Evolutionary conservation across 2,329 filamentous ascomycete genomes (phyloP).

Genomic region (Xylaria sp.): DNA sequence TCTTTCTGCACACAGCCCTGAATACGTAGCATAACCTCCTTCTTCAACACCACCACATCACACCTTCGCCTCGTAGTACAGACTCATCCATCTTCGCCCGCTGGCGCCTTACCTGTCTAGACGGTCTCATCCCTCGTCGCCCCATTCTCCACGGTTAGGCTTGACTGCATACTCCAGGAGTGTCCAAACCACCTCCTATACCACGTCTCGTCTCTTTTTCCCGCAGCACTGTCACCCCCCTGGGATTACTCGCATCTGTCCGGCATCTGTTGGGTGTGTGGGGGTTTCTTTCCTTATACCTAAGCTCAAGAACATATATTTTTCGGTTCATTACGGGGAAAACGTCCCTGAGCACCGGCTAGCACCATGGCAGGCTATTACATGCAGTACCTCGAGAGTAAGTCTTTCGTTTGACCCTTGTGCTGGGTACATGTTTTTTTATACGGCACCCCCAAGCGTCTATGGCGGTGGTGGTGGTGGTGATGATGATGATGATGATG

Average conservation of each 20-base stretch:
- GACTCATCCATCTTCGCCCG: constrained; percentile 50
- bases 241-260: constrained; percentile 45
- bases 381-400: constrained; percentile 80
- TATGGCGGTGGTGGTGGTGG: constrained; percentile 33
- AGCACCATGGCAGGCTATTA: constrained; percentile 71
- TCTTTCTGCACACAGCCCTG: constrained; percentile 61
- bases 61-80: constrained; percentile 55
- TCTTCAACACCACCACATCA: constrained; percentile 55
- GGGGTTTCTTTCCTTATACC: constrained; percentile 41
- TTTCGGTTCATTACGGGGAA: constrained; percentile 42
- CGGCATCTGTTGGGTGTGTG: constrained; percentile 44
- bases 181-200: constrained; percentile 44
- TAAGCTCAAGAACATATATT: constrained; percentile 44
- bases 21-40: constrained; percentile 61
- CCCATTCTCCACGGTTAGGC: constrained; percentile 62
- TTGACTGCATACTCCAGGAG: constrained; percentile 62
- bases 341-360: constrained; percentile 41
- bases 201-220: constrained; percentile 44
- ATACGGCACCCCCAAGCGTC: constrained; percentile 37
- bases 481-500: not conserved
- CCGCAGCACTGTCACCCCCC: constrained; percentile 46
- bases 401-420: constrained; percentile 55
- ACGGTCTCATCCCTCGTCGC: constrained; percentile 49
- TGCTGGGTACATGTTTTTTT: constrained; percentile 27
- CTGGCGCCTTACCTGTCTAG: constrained; percentile 52